Base-by-base conservation (phyloP, 2,329 filamentous ascomycete species). In the Daldinia sp. region DNA sequence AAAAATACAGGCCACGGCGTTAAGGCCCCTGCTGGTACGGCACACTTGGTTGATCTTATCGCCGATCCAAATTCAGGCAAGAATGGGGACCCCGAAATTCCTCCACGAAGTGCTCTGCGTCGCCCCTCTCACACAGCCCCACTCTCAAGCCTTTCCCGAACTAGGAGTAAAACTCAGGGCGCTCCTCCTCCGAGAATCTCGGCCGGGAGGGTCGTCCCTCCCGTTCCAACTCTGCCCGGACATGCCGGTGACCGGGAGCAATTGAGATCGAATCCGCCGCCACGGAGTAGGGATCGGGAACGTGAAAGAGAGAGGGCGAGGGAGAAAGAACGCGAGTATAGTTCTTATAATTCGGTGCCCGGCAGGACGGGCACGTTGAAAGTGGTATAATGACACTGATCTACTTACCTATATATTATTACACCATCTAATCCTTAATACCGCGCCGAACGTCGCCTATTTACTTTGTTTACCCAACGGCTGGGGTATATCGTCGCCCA, bases 1-100 rank as follows among this genome's bases (percentile, higher is more conserved):
- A 67, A 72, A 8, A 68, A 68, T 47, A 66, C 49, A 19, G 74
- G 74, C 6, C 74, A 72, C 19, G 74, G 74, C 19, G 72, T 76
- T 10, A 71, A 72, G 27, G 73, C 70, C 3, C 72, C 74, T 1
- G 73, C 74, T 19, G 74, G 73, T n/a, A 64, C 69, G 39, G 61
- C 50, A 19, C 74, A 74, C 29, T 68, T 76, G 5, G 57, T 76
- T 13, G 70, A 76, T 53, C 60, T 75, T 11, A 76, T 76, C 48
- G 69, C 64, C 7, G 61, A 63, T 17, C 63, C 68, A 5, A 64
- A 63, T 30, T 51, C 63, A 3, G 65, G 53, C 19, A 61, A 63
- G 11, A 58, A 39, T 19, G 58, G 39, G n/a, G 13, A 21, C 9
- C 51, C 67, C 21, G 70, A 68, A 15, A 54, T 70, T 9, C 71